Base-by-base conservation (phyloP, 2,329 filamentous ascomycete species). In the Penicillium vulpinum region DNA sequence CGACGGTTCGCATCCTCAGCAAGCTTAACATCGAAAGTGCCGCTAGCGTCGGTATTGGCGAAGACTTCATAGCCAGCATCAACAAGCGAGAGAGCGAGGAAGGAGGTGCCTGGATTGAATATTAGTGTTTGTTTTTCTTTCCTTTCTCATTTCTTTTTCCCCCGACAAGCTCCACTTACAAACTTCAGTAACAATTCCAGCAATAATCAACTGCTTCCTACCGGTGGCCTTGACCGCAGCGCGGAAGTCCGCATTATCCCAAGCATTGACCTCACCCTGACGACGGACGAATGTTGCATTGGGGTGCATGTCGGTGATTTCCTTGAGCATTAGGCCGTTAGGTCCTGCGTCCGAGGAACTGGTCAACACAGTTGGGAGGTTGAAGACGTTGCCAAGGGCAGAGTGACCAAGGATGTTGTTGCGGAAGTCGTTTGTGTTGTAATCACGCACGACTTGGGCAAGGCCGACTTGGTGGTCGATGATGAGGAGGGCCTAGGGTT, bases 251-350 rank as follows among this genome's bases (percentile, higher is more conserved):
- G 80, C 63, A 64, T 90, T 91, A 69, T 92, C 89, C 89, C 88
- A 91, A 3, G 89, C 88, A 68, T 91, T 83, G 66, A 92, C 88
- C 68, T 92, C 86, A 38, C 89, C 88, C 59, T 87, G 81, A 35
- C 89, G 85, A 64, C 81, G 78, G 67, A 92, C 83, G 11, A 90
- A 76, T 0, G 88, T 83, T 0, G 86, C 84, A 44, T 83, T 75
- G 26, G 88, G 88, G 68, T 89, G 86, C 83, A 87, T 82, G 13
- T 85, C 80, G 5, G 83, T 70, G 60, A 92, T 88, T 66, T 90
- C 88, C 65, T 87, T 84, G 10, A 88, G 85, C 1, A 91, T 76
- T 1, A 83, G 85, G 1, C 89, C 88, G 69, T 91, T 92, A 47
- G 88, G 88, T 4, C 88, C 88, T 73, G 55, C 76, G 65, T 91